Evolutionary conservation across 306 rosid species (phyloP).

Genomic region (Vachellia pachyceras): DNA sequence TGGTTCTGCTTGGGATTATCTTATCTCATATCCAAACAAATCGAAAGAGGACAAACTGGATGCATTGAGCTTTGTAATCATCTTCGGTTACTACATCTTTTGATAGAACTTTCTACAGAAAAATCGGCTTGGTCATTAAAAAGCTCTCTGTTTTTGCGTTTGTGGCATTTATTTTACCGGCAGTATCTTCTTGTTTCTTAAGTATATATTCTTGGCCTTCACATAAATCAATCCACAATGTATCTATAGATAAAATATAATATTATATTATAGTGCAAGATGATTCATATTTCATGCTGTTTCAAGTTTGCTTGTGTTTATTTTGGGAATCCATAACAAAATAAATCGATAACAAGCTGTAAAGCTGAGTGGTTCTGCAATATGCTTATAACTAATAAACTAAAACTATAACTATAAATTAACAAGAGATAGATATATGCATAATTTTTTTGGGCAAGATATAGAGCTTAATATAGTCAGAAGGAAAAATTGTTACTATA

Average conservation of each 20-base stretch:
- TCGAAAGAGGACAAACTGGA: constrained; percentile 34
- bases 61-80: constrained; percentile 37
- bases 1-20: constrained; percentile 14
- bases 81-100: constrained; percentile 34
- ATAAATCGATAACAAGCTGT: neutral
- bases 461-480: neutral
- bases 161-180: neutral
- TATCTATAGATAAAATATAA: neutral
- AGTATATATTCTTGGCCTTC: neutral
- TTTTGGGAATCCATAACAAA: neutral
- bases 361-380: neutral
- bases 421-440: neutral
- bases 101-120: constrained; percentile 14
- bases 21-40: constrained; percentile 31
- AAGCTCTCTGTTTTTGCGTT: neutral
- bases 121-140: constrained; percentile 28
- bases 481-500: too few species aligned
- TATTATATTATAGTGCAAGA: neutral
- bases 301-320: neutral
- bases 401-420: neutral
- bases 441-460: neutral
- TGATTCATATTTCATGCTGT: neutral
- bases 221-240: neutral
- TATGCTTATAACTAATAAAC: neutral
- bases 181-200: constrained; percentile 9